These are phyloP conservation scores for Phytophthora litchii DNA, from an alignment of 352 stramenopile species.

Conservation along the genomic window DNA sequence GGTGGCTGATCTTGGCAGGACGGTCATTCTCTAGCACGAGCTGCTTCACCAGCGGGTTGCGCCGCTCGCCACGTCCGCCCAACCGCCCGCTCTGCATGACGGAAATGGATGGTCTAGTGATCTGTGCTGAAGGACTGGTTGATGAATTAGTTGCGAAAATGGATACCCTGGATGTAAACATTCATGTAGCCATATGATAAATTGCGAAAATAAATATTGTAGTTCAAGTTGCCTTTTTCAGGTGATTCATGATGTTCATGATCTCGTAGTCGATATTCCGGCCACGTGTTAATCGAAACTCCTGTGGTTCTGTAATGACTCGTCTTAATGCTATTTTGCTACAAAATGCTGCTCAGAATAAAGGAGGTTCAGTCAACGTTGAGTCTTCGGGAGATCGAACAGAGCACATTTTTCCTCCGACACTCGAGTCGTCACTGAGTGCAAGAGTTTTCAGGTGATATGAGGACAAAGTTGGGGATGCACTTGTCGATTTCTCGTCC, in stretches of 20 bases:
- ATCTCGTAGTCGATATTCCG: too few species aligned
- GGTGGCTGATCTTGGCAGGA: conserved; percentile 95
- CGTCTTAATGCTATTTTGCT: not conserved
- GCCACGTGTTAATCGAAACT: too few species aligned
- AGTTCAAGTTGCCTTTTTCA: too few species aligned
- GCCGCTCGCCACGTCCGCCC: conserved; percentile 50
- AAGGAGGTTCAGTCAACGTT: not conserved
- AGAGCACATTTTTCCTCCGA: conserved; percentile 10
- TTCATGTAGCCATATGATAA: too few species aligned
- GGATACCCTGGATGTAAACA: too few species aligned
- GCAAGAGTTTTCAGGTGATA: conserved; percentile 23
- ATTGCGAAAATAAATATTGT: too few species aligned
- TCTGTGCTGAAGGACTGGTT: too few species aligned
- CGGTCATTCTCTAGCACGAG: conserved; percentile 90
- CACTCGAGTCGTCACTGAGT: conserved; percentile 2
- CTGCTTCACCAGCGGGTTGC: conserved; percentile 90
- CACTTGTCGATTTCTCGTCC: conserved; percentile 38
- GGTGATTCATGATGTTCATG: too few species aligned
- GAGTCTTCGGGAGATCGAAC: conserved; percentile 23
- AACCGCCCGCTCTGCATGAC: conserved; percentile 46
- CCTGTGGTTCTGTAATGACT: too few species aligned
- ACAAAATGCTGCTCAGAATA: not conserved
- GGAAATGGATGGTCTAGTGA: not conserved
- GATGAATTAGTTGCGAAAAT: too few species aligned
- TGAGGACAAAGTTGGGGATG: conserved; percentile 3